These are phyloP conservation scores for Barnettozyma siamensis DNA, from an alignment of 805 yeast species.

Conservation along the genomic window DNA sequence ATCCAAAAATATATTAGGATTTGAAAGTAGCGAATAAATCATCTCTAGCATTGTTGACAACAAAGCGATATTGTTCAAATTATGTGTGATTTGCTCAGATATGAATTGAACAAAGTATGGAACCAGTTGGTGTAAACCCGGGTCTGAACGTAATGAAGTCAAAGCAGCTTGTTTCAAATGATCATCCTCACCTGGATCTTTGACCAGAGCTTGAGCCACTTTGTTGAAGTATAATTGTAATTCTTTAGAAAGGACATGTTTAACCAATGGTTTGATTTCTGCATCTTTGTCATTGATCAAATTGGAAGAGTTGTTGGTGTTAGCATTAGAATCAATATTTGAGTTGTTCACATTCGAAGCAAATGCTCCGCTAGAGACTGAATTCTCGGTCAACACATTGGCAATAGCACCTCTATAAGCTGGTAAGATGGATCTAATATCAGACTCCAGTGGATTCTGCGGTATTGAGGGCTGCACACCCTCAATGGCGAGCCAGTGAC, in stretches of 20 bases:
- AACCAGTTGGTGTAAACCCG: conserved; percentile 93
- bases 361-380: conserved; percentile 26
- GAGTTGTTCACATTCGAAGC: conserved; percentile 11
- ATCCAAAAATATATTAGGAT: conserved; percentile 81
- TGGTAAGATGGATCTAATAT: conserved; percentile 73
- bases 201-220: conserved; percentile 71
- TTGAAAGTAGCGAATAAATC: conserved; percentile 75
- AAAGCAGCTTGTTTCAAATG: conserved; percentile 73
- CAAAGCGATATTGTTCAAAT: conserved; percentile 63
- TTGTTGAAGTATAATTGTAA: conserved; percentile 90
- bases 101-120: conserved; percentile 96
- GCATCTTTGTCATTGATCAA: conserved; percentile 32
- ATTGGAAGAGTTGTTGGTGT: conserved; percentile 1
- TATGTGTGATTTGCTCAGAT: conserved; percentile 91
- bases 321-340: conserved; percentile 1
- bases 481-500: conserved; percentile 97
- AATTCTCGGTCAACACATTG: conserved; percentile 47
- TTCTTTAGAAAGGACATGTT: conserved; percentile 92
- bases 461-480: conserved; percentile 98
- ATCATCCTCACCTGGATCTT: conserved; percentile 41
- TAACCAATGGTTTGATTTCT: conserved; percentile 83
- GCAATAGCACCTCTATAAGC: conserved; percentile 78
- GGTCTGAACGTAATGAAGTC: conserved; percentile 79
- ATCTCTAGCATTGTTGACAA: conserved; percentile 85
- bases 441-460: conserved; percentile 82